phyloP scores from a whole-genome alignment of 495 filamentous ascomycete species.

The Aspergillus indologenus region DNA sequence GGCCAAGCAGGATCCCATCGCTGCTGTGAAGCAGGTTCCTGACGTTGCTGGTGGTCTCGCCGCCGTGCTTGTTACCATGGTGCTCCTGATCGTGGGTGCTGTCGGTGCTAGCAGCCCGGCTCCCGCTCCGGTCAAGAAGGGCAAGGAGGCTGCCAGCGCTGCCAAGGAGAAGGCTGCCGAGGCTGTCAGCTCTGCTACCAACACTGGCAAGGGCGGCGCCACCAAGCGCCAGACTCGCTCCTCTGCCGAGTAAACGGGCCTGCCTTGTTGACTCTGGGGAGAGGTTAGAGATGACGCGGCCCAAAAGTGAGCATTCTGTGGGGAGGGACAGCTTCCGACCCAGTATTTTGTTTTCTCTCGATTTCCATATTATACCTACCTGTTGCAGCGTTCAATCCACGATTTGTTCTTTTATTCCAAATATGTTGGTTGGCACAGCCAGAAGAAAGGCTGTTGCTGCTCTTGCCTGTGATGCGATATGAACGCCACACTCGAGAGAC shows the following conservation, averaged over 20 bases:
- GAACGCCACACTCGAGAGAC: not conserved
- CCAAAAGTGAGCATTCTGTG: not conserved
- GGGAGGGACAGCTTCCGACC: not conserved
- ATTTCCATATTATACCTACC: constrained; percentile 14
- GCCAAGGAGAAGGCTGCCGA: constrained; percentile 78
- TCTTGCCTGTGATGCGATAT: not conserved
- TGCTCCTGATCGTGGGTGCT: constrained; percentile 63
- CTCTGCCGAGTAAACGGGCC: constrained; percentile 44
- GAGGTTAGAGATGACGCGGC: constrained; percentile 1
- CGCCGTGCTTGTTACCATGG: constrained; percentile 63
- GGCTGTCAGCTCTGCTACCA: constrained; percentile 62
- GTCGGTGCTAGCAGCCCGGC: constrained; percentile 53
- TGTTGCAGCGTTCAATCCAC: constrained; percentile 16
- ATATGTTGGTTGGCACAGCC: not conserved
- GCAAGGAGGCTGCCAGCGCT: constrained; percentile 67
- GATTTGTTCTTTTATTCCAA: constrained; percentile 11
- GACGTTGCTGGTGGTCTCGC: constrained; percentile 81
- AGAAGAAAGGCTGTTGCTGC: not conserved
- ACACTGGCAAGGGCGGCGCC: constrained; percentile 62
- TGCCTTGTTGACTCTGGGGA: not conserved
- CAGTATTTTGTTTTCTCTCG: not conserved
- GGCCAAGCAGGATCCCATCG: constrained; percentile 80
- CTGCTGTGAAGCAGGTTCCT: constrained; percentile 87
- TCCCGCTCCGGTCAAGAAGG: constrained; percentile 59
- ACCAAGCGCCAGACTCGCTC: constrained; percentile 64